Evolutionary conservation across 495 filamentous ascomycete genomes (phyloP).

Genomic region (Penicillium malachiteum): DNA sequence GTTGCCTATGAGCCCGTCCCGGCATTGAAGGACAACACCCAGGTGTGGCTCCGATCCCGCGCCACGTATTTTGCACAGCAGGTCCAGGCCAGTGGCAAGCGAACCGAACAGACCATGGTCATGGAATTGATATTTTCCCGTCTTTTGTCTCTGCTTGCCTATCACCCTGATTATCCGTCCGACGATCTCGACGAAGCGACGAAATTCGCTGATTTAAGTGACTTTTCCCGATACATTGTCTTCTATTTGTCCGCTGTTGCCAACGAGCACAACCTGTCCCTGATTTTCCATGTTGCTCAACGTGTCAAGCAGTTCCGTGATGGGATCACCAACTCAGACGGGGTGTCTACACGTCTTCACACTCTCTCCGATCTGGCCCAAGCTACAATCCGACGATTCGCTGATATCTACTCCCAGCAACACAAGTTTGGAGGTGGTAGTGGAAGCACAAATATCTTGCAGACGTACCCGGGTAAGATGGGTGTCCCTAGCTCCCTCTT

Average conservation of each 20-base stretch:
- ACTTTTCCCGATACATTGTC: constrained; percentile 81
- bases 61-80: constrained; percentile 48
- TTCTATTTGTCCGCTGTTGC: constrained; percentile 85
- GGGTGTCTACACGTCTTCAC: constrained; percentile 62
- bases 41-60: constrained; percentile 87
- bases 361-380: constrained; percentile 87
- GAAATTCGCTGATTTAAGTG: constrained; percentile 65
- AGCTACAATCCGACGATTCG: constrained; percentile 76
- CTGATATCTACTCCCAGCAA: constrained; percentile 55
- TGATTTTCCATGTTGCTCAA: constrained; percentile 91
- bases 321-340: constrained; percentile 59
- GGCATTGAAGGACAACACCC: constrained; percentile 65
- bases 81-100: constrained; percentile 36
- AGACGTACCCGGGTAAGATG: constrained; percentile 78
- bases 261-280: constrained; percentile 77
- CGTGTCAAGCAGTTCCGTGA: constrained; percentile 89
- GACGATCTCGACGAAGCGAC: constrained; percentile 46
- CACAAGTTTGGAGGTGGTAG: constrained; percentile 57
- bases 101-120: constrained; percentile 52
- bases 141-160: constrained; percentile 81
- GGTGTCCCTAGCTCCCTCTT: constrained; percentile 78
- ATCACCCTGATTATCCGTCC: constrained; percentile 85
- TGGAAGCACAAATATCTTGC: constrained; percentile 66
- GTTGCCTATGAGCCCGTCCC: constrained; percentile 82
- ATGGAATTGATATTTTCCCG: constrained; percentile 87